These are phyloP conservation scores for Exophiala xenobiotica DNA, from an alignment of 2,329 filamentous ascomycete species.

Conservation along the genomic window DNA sequence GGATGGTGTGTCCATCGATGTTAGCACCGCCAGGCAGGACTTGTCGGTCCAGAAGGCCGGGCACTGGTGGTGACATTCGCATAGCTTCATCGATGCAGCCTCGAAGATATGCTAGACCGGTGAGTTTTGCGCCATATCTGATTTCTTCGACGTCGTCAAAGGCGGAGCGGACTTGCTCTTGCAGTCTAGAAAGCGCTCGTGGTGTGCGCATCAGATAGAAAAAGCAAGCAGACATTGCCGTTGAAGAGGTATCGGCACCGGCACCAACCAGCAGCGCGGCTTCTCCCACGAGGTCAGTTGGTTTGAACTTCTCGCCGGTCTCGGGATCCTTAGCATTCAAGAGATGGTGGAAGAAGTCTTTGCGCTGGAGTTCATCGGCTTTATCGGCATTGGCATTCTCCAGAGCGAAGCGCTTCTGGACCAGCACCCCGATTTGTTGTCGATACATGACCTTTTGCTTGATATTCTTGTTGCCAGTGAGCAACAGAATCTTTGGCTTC, in stretches of 20 bases:
- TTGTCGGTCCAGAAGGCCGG: slow-evolving; percentile 34
- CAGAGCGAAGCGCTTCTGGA: slow-evolving; percentile 38
- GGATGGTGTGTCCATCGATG: slow-evolving; percentile 37
- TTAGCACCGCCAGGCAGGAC: slow-evolving; percentile 33
- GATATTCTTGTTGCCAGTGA: slow-evolving; percentile 4
- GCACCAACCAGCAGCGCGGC: slow-evolving; percentile 15
- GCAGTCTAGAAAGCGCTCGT: slow-evolving; percentile 33
- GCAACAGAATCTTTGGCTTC: slow-evolving; percentile 1
- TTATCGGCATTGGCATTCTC: slow-evolving; percentile 30
- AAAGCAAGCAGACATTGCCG: slow-evolving; percentile 38
- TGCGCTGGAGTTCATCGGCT: slow-evolving; percentile 40
- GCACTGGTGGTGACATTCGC: slow-evolving; percentile 36
- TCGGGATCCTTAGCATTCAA: slow-evolving; percentile 49
- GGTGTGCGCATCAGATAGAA: slow-evolving; percentile 43
- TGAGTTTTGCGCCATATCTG: slow-evolving; percentile 35
- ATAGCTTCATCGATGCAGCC: slow-evolving; percentile 44
- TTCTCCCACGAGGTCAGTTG: slow-evolving; percentile 20
- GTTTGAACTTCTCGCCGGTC: slow-evolving; percentile 36
- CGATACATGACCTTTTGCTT: slow-evolving; percentile 12
- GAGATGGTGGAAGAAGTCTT: slow-evolving; percentile 52
- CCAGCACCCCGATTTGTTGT: slow-evolving; percentile 7
- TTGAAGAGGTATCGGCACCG: slow-evolving; percentile 44
- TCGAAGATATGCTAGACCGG: slow-evolving; percentile 40
- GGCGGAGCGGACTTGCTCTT: slow-evolving; percentile 36
- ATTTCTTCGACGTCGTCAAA: slow-evolving; percentile 42